A percentile compares a stretch with the other conserved stretches of the same genome.
These are phyloP conservation scores for Sphagnum fallax DNA, from an alignment of 228 moss, liverwort and hornwort genomes.

Conservation along the genomic window DNA sequence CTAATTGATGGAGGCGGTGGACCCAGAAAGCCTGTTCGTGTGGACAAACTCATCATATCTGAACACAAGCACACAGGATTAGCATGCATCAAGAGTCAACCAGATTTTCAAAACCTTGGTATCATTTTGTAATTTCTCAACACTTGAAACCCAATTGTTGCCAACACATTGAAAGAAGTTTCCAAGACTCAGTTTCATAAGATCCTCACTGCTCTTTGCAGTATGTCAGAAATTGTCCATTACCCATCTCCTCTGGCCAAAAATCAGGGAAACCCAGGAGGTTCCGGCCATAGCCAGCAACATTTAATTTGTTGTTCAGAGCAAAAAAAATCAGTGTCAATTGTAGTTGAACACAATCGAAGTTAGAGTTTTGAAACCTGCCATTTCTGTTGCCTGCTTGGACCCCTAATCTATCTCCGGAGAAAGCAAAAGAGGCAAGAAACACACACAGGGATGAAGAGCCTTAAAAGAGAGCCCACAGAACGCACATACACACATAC, in stretches of 20 bases:
- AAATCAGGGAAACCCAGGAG: too few species aligned
- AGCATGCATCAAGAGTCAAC: not conserved
- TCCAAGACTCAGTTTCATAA: not conserved
- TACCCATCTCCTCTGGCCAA: too few species aligned
- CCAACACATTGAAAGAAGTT: not conserved
- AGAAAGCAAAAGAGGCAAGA: not conserved
- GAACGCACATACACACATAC: constrained; percentile 10
- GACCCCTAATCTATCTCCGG: not conserved
- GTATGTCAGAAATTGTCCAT: too few species aligned
- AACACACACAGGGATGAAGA: constrained; percentile 5
- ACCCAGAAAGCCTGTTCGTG: constrained; percentile 17
- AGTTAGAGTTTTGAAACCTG: too few species aligned
- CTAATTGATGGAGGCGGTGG: constrained; percentile 7
- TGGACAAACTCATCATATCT: constrained; percentile 28
- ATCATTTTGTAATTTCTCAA: not conserved
- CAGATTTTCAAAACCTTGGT: not conserved
- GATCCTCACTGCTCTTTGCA: too few species aligned
- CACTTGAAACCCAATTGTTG: not conserved
- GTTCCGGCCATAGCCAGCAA: too few species aligned
- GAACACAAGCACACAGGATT: not conserved
- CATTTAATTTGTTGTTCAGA: too few species aligned
- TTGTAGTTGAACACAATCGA: too few species aligned
- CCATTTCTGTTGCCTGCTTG: too few species aligned
- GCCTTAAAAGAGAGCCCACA: too few species aligned
- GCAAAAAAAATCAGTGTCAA: too few species aligned